Evolutionary conservation across 768 basidiomycete species (phyloP).

Genomic region (Filobasidium wieringae): DNA sequence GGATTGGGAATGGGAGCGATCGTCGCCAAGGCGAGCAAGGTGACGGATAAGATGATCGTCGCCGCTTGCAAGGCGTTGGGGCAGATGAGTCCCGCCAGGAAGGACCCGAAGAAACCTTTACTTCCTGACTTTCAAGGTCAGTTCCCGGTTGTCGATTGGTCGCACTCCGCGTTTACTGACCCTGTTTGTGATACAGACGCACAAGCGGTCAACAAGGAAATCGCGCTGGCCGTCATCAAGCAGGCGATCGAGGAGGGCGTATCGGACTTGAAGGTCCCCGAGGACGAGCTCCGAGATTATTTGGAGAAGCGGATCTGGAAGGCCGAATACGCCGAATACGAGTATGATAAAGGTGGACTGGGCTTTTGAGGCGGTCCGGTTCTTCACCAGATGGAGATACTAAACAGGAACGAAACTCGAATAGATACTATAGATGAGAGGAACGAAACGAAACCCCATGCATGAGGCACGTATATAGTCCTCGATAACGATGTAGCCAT

Average conservation of each 20-base stretch:
- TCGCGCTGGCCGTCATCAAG: conserved; percentile 70
- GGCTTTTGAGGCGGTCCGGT: not conserved
- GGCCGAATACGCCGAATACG: conserved; percentile 54
- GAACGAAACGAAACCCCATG: no score
- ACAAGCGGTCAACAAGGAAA: conserved; percentile 60
- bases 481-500: no score
- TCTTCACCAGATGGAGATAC: no score
- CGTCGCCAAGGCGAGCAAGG: conserved; percentile 49
- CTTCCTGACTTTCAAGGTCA: conserved; percentile 50
- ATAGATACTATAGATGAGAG: no score
- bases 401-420: no score
- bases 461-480: no score
- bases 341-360: conserved; percentile 43
- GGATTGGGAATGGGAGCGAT: conserved; percentile 68
- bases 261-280: conserved; percentile 43
- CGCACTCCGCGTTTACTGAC: not conserved
- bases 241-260: conserved; percentile 63
- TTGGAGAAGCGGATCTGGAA: conserved; percentile 53
- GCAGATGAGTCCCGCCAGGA: conserved; percentile 59
- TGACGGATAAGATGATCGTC: conserved; percentile 80
- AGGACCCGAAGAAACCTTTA: conserved; percentile 57
- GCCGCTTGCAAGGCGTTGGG: conserved; percentile 66
- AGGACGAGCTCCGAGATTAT: conserved; percentile 40
- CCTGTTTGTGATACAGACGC: conserved; percentile 18
- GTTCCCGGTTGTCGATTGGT: not conserved